A percentile compares a stretch with the other conserved stretches of the same genome.
Conservation (phyloP, 768 basidiomycete genomes). For the Macrolepiota albuminosa region DNA sequence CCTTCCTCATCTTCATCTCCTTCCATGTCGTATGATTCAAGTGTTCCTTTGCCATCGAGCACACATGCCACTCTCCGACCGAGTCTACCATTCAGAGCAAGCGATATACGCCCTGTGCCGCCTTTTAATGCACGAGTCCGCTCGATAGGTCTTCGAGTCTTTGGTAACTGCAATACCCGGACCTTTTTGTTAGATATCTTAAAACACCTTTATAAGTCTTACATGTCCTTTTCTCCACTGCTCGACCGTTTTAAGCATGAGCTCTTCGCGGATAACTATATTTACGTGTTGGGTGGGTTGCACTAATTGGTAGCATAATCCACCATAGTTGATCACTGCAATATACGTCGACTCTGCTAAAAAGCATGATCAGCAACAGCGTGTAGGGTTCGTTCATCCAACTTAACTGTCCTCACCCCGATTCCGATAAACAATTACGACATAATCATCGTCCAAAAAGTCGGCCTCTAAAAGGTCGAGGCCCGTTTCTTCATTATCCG, state of each 20-base stretch:
- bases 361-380: slow-evolving; percentile 31
- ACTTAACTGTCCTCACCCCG: slow-evolving; percentile 45
- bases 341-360: slow-evolving; percentile 50
- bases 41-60: slow-evolving; percentile 55
- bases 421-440: slow-evolving; percentile 61
- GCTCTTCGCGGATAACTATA: slow-evolving; percentile 53
- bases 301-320: slow-evolving; percentile 55
- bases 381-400: slow-evolving; percentile 17
- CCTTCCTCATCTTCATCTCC: slow-evolving; percentile 51
- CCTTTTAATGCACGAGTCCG: slow-evolving; percentile 52
- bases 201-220: slow-evolving; percentile 24
- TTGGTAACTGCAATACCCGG: slow-evolving; percentile 41
- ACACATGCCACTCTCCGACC: slow-evolving; percentile 77
- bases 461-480: slow-evolving; percentile 61
- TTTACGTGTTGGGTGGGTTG: slow-evolving; percentile 47
- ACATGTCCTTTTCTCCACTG: slow-evolving; percentile 63
- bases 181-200: slow-evolving; percentile 23
- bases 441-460: slow-evolving; percentile 73
- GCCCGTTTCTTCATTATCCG: slow-evolving; percentile 33
- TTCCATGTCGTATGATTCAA: slow-evolving; percentile 80
- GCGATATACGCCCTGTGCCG: slow-evolving; percentile 48
- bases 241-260: slow-evolving; percentile 54
- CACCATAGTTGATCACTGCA: slow-evolving; percentile 58
- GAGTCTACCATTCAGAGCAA: slow-evolving; percentile 71
- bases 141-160: slow-evolving; percentile 47